Conservation (phyloP, 2,329 filamentous ascomycete genomes). For the Hymenoscyphus occultus region DNA sequence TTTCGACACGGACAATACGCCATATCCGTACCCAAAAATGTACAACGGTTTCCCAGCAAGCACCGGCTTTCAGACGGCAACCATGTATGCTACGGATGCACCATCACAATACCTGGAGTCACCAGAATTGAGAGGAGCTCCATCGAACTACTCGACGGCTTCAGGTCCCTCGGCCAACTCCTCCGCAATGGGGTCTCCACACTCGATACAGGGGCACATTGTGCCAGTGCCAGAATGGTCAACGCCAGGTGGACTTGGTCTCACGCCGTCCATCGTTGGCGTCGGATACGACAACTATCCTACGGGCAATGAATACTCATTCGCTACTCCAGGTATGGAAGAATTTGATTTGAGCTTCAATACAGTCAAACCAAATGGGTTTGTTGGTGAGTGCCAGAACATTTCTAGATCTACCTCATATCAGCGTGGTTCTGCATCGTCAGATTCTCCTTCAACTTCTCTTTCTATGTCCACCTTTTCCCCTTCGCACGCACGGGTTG, state of each 20-base stretch:
- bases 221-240: constrained; percentile 34
- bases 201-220: constrained; percentile 32
- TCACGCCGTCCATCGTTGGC: constrained; percentile 34
- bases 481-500: constrained; percentile 23
- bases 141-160: constrained; percentile 36
- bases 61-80: constrained; percentile 46
- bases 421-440: constrained; percentile 33
- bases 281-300: constrained; percentile 31
- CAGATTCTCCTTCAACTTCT: constrained; percentile 28
- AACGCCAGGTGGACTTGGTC: constrained; percentile 30
- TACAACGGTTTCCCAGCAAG: constrained; percentile 39
- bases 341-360: constrained; percentile 39
- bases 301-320: constrained; percentile 32
- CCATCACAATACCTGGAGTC: constrained; percentile 33
- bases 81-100: constrained; percentile 44
- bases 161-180: constrained; percentile 35
- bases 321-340: constrained; percentile 36
- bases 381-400: constrained; percentile 45
- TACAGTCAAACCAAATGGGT: constrained; percentile 41
- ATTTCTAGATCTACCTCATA: constrained; percentile 37
- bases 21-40: constrained; percentile 32
- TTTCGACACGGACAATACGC: constrained; percentile 45
- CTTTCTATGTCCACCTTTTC: constrained; percentile 30
- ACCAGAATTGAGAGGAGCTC: constrained; percentile 31
- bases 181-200: constrained; percentile 36